These are phyloP conservation scores for Sporothrix inflata DNA, from an alignment of 2,329 filamentous ascomycete genomes.

Conservation along the genomic window DNA sequence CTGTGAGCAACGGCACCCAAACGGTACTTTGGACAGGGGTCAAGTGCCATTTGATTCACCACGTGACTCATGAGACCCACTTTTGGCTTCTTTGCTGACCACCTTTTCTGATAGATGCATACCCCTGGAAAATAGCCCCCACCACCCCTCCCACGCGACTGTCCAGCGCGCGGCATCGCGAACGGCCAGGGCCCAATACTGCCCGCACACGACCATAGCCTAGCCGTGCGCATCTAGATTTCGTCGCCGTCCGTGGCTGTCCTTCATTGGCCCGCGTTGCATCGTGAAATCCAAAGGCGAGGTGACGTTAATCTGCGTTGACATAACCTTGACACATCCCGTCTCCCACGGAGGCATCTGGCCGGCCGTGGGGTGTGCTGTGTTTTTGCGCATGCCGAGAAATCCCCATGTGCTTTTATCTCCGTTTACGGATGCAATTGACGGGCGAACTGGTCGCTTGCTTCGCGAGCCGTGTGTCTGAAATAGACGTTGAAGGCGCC, in stretches of 20 bases:
- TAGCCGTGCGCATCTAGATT: conserved; percentile 10
- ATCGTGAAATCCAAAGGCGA: background rate
- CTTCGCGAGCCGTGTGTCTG: background rate
- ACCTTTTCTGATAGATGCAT: conserved; percentile 14
- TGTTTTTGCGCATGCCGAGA: conserved; percentile 9
- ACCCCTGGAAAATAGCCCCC: background rate
- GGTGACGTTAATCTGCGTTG: conserved; percentile 1
- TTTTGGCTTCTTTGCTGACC: background rate
- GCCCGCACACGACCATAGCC: background rate
- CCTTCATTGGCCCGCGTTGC: conserved; percentile 5
- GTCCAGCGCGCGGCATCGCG: conserved; percentile 16
- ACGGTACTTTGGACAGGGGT: background rate
- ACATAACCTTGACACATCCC: conserved; percentile 23
- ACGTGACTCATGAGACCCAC: conserved; percentile 4
- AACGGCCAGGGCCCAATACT: background rate
- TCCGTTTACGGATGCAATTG: background rate
- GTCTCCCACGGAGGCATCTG: conserved; percentile 5
- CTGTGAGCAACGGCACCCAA: background rate
- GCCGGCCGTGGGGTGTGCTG: conserved; percentile 8
- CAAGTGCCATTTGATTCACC: conserved; percentile 19
- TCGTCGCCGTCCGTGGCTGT: background rate
- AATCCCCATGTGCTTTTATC: background rate
- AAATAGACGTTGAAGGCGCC: background rate
- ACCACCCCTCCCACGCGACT: conserved; percentile 9
- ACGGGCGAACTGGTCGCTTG: background rate